Evolutionary conservation across 108 stramenopile genomes (phyloP), one percentile per base, ranked within the genome.

Genomic region (Pseudonitzschia delicatissima): DNA sequence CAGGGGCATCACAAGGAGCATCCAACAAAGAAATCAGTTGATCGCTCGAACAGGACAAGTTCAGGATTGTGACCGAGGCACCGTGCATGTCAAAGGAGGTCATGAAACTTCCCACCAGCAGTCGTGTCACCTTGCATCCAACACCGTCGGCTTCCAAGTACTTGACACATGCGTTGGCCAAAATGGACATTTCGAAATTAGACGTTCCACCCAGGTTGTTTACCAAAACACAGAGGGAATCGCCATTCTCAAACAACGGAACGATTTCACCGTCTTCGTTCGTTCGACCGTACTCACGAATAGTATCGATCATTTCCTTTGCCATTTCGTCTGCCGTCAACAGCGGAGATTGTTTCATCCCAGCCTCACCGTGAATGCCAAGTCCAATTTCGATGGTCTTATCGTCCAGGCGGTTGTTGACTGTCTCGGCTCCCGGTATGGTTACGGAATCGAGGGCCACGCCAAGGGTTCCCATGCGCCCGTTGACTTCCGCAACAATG

Each of bases 321-420:
- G 90, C 90, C 47, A 94, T 81, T 28, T 81, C 91, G 65, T 93
- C 68, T 7, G 91, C 91, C 20, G 80, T 75, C 79, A 83, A 59
- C 29, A 95, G 42, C 0, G 83, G 77, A 20, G 79, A 81, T 62
- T 91, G 87, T 59, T 64, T 69, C 62, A 88, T 72, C 2, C 99
- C 99, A 6, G 96, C 93, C 82, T 99, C 99, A 5, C 98, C 99
- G 68, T 99, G 97, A 57, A 99, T 99, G 1, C 99, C 99, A 40
- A 99, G 68, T 0, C 97, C 93, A 65, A 99, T 76, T 68, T 99
- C 98, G 74, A 96, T 88, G 28, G 81, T 81, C 26, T 74, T 60
- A 39, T 81, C 80, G 64, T 74, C 71, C 66, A 92, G 66, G 45
- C 92, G 77, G 72, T 88, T 77, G 61, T 91, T 91, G 39, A 90